Evolutionary conservation across 192 early-diverging fungal genomes (phyloP).

Genomic region (Gonapodya sp.): DNA sequence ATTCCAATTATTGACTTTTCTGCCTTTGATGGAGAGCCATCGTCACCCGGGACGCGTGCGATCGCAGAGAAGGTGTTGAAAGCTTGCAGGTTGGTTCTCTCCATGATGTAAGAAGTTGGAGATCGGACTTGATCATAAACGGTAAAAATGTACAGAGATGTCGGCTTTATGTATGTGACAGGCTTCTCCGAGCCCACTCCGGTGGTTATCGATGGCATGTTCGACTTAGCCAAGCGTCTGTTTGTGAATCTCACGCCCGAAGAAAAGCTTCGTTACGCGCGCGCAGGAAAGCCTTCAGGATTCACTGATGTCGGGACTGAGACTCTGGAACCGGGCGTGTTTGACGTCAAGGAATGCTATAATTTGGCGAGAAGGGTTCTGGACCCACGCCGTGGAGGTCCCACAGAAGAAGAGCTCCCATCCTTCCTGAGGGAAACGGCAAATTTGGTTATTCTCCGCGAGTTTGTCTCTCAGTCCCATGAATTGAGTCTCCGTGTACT

Average conservation of each 20-base stretch:
- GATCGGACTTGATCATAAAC: no score
- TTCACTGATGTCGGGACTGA: background rate
- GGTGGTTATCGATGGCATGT: background rate
- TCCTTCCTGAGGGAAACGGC: background rate
- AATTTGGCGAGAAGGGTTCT: background rate
- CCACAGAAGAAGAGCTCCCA: background rate
- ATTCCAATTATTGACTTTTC: slow-evolving; percentile 60
- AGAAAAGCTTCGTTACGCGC: background rate
- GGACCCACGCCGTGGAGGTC: background rate
- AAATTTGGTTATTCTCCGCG: background rate
- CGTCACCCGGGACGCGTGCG: background rate
- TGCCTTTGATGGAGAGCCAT: slow-evolving; percentile 27
- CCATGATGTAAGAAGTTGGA: no score
- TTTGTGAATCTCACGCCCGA: background rate
- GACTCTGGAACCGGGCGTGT: background rate
- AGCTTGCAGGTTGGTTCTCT: background rate
- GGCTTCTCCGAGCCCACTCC: background rate
- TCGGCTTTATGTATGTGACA: background rate
- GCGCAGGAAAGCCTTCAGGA: background rate
- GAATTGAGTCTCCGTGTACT: background rate
- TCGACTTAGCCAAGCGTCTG: background rate
- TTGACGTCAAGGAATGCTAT: background rate
- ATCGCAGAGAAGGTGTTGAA: background rate
- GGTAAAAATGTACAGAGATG: background rate
- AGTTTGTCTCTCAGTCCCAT: background rate